Evolutionary conservation across 805 yeast genomes (phyloP).

Genomic region (Saturnispora bothae): DNA sequence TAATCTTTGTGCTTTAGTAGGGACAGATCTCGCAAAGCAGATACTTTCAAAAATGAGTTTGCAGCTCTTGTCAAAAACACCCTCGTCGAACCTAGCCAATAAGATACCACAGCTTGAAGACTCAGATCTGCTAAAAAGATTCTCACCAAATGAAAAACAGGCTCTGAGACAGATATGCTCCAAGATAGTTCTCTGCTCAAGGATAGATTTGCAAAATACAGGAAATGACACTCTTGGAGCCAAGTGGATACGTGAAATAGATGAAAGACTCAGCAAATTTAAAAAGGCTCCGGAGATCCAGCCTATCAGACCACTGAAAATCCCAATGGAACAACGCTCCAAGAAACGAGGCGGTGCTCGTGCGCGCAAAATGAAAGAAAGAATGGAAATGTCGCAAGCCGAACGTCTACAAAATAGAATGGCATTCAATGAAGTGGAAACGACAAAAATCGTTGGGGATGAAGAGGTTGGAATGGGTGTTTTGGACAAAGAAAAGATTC

Average conservation of each 20-base stretch:
- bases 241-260: constrained; percentile 50
- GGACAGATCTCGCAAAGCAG: constrained; percentile 64
- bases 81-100: constrained; percentile 74
- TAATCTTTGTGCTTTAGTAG: constrained; percentile 62
- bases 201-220: constrained; percentile 53
- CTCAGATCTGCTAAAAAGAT: constrained; percentile 48
- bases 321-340: constrained; percentile 65
- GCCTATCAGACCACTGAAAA: constrained; percentile 59
- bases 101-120: constrained; percentile 40
- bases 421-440: constrained; percentile 72
- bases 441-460: constrained; percentile 52
- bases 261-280: constrained; percentile 55
- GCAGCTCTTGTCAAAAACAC: constrained; percentile 51
- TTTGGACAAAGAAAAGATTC: constrained; percentile 30
- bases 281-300: constrained; percentile 65
- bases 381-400: constrained; percentile 69
- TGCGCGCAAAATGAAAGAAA: constrained; percentile 69
- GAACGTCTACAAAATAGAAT: constrained; percentile 77
- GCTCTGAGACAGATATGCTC: constrained; percentile 74
- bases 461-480: constrained; percentile 80
- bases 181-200: constrained; percentile 70
- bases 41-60: constrained; percentile 66
- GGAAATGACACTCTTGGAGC: constrained; percentile 35
- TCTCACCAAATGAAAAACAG: constrained; percentile 36
- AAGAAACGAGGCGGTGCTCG: constrained; percentile 83